Evolutionary conservation across 2,329 filamentous ascomycete genomes (phyloP).

Genomic region (Colletotrichum sp.): DNA sequence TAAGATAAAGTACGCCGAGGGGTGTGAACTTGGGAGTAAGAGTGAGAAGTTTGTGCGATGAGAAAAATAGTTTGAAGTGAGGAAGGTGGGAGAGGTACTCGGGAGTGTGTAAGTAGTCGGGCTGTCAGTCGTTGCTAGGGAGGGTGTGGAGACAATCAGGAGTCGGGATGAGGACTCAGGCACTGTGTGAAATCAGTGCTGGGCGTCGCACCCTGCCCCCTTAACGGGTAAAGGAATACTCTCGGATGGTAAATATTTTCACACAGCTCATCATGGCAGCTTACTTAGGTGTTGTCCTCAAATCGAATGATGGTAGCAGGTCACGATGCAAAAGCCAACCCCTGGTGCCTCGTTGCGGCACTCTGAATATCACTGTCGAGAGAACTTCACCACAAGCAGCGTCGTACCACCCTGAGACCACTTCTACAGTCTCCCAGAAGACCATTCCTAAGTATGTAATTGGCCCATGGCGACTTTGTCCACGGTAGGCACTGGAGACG

Average conservation of each 20-base stretch:
- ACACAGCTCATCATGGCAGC: neutral
- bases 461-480: neutral
- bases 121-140: neutral
- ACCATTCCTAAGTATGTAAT: no score
- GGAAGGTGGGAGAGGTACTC: no score
- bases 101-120: no score
- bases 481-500: neutral
- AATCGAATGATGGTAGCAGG: neutral
- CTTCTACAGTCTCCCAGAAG: neutral
- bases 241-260: neutral
- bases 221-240: neutral
- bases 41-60: no score
- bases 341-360: fast-evolving
- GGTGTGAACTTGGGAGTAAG: no score
- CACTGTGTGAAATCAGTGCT: neutral
- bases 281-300: neutral
- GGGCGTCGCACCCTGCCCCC: neutral
- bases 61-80: no score
- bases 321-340: neutral
- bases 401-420: neutral
- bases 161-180: neutral
- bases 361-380: fast-evolving
- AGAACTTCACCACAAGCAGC: neutral
- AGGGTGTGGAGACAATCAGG: neutral
- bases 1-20: no score